Evolutionary conservation across 139 green algal species (phyloP), one percentile per base, ranked within the genome.

Genomic region (Chlamydomonas urium): DNA sequence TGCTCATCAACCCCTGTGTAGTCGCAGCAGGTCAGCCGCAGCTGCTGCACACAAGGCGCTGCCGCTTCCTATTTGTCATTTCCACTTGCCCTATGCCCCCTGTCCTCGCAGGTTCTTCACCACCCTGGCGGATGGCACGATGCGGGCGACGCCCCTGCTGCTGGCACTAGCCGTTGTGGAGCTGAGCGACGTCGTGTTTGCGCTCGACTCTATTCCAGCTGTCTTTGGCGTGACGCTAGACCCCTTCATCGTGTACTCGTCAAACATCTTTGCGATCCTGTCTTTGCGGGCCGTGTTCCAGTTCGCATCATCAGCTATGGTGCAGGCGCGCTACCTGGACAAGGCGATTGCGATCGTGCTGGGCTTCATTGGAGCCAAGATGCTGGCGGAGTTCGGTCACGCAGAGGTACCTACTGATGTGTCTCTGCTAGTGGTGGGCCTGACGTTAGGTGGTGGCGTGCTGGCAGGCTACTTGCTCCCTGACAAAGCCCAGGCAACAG

Each of bases 211-310:
- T 6, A 93, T 97, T 21, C 92, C 75, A 71, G 78, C 88, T 72
- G 89, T 97, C 23, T 98, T 98, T 87, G 93, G 92, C 38, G 87
- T 98, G n/a, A 97, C 93, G 8, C 71, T 91, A 1, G 95, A 99
- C 87, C 94, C 94, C 6, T 97, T 98, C 83, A 96, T 99, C 74
- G 88, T 99, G 0, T 99, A 96, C 80, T 91, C 89, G 1, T 94
- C 85, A 59, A 98, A 98, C 89, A 91, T 99, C 35, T 94, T 93
- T 81, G 93, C 93, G 2, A 96, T 97, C 71, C 62, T 94, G 2
- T 87, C 67, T n/a, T 74, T 97, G 31, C 80, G 93, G 35, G 81
- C 85, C 1, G 76, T 97, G 14, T 97, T 95, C 70, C 24, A 29
- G 5, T 89, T 90, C 63, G 75, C 91, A 6, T 81, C 70, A 8